Percentiles rank a stretch among this genome's conserved stretches.
Conservation (phyloP, 768 basidiomycete genomes). For the Coprinopsis sp. region DNA sequence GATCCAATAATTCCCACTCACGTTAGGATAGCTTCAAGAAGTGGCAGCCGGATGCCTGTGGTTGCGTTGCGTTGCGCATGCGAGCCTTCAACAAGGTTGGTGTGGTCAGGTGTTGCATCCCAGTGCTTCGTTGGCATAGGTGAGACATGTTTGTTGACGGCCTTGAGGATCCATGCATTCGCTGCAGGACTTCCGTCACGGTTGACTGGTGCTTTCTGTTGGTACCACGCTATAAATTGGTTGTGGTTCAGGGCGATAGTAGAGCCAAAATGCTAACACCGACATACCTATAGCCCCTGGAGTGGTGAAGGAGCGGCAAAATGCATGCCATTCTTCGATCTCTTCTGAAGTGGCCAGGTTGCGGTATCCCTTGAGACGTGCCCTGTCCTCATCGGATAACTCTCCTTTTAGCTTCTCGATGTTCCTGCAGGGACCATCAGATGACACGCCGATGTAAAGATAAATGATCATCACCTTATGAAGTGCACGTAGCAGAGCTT, state of each 20-base stretch:
- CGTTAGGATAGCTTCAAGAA: slow-evolving; percentile 12
- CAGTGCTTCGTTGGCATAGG: slow-evolving; percentile 11
- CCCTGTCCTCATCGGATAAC: slow-evolving; percentile 5
- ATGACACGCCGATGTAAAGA: not conserved
- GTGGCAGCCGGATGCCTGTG: slow-evolving; percentile 8
- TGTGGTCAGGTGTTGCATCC: slow-evolving; percentile 15
- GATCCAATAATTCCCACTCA: too few species aligned
- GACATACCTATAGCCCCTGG: slow-evolving; percentile 2
- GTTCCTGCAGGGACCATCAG: too few species aligned
- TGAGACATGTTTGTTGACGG: slow-evolving; percentile 16
- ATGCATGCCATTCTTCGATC: slow-evolving; percentile 16
- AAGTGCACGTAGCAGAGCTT: slow-evolving; percentile 9
- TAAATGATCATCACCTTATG: not conserved
- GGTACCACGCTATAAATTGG: too few species aligned
- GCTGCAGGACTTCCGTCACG: too few species aligned
- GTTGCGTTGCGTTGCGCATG: slow-evolving; percentile 15
- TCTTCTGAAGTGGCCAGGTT: slow-evolving; percentile 10
- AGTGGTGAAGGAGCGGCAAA: not conserved
- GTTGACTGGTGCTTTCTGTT: too few species aligned
- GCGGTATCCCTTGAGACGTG: slow-evolving; percentile 14
- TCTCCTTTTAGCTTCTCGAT: slow-evolving; percentile 15
- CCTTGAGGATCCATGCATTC: slow-evolving; percentile 15
- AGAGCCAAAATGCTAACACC: not conserved
- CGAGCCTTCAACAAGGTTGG: slow-evolving; percentile 17
- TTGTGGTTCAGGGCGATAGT: not conserved